Evolutionary conservation across 129 eudicot species (phyloP), one percentile per base, ranked within the genome.

Genomic region (Scalesia atractyloides): DNA sequence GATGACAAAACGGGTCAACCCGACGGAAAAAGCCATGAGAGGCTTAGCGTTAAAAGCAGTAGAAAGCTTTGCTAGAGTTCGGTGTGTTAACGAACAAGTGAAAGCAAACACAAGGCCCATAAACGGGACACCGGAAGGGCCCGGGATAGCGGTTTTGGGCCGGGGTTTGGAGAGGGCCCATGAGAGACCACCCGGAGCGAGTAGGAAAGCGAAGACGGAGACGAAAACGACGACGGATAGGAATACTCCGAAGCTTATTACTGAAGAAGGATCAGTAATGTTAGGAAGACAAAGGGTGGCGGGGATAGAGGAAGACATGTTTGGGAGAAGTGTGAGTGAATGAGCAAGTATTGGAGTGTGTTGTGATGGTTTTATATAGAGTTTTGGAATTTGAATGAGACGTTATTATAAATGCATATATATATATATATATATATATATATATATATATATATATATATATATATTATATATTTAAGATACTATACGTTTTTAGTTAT

Each of bases 101-200:
- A 93, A 89, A 54, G 83, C 72, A 14, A 82, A 76, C 5, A 82
- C 81, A 13, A 86, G 70, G 1, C 98, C 98, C 0, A 84, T 18
- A 26, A 93, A 16, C 0, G 98, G 98, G 14, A 82, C 22, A 0
- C 96, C 98, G 18, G 92, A 60, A 0, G 96, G 98, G n/a, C 98
- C 98, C 0, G 96, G 95, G 64, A 92, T 92, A 44, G 82, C 85
- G 47, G 82, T 34, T 74, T 75, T 59, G 9, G 90, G 66, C 15
- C 81, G 68, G 54, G 85, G 57, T 54, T 73, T 84, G 7, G 84
- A 77, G 22, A 89, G 66, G 16, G 98, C 89, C 98, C 98, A 92
- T 33, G 98, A 90, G 19, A 92, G 88, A 2, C 98, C 98, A 11
- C 98, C 98, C 5, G 98, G 98, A 9, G 87, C 74, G 0, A 93